These are phyloP conservation scores for Exsudoporus floridanus DNA, from an alignment of 1,284 basidiomycete genomes.

Conservation along the genomic window DNA sequence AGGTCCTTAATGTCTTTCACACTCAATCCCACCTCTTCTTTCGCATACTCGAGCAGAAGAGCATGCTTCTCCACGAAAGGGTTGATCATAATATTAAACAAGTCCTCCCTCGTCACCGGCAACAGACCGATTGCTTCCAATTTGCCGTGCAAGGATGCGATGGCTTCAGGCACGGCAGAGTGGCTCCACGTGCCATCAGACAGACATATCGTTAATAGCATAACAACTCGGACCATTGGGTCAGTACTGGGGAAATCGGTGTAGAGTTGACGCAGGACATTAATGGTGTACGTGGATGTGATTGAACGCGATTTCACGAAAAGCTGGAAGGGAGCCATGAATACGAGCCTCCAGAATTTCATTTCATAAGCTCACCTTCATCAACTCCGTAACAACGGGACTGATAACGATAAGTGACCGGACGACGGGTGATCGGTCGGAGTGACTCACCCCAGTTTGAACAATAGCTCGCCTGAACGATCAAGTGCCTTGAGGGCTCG, in stretches of 20 bases:
- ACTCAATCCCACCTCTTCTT: constrained; percentile 44
- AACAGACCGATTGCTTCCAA: constrained; percentile 52
- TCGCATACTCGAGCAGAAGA: constrained; percentile 55
- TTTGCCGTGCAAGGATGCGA: constrained; percentile 36
- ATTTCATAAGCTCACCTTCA: constrained; percentile 46
- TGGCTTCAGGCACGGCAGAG: constrained; percentile 33
- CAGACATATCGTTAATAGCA: constrained; percentile 63
- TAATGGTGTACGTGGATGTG: constrained; percentile 46
- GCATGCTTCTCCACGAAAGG: constrained; percentile 64
- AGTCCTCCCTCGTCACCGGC: constrained; percentile 57
- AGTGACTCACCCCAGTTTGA: constrained; percentile 52
- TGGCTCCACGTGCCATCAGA: constrained; percentile 41
- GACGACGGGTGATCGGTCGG: constrained; percentile 15
- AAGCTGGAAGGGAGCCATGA: constrained; percentile 43
- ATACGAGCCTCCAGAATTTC: not conserved
- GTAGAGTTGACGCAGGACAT: constrained; percentile 58
- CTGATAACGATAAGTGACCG: constrained; percentile 35
- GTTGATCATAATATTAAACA: constrained; percentile 60
- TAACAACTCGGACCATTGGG: constrained; percentile 60
- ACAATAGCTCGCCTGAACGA: constrained; percentile 57
- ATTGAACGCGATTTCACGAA: constrained; percentile 69
- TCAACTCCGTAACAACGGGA: constrained; percentile 54
- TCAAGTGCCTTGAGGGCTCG: constrained; percentile 63
- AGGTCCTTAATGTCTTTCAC: constrained; percentile 44
- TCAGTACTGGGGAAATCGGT: constrained; percentile 62